A percentile compares a stretch with the other conserved stretches of the same genome.
phyloP scores from a whole-genome alignment of 139 green algal genomes.

The Pseudopediastrum boryanum region DNA sequence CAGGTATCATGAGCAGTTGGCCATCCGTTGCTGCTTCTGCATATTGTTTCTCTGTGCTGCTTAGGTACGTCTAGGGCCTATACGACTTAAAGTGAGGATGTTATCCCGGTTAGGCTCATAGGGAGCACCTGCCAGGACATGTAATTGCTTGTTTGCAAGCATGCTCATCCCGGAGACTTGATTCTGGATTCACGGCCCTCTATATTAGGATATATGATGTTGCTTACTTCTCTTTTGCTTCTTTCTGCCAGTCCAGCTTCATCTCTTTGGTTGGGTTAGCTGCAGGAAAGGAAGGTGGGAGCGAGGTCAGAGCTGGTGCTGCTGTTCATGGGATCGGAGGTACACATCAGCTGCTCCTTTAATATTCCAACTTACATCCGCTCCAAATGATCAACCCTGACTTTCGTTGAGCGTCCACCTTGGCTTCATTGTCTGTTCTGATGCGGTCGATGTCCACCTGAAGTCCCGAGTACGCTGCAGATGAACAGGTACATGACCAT shows the following conservation, averaged over 20 bases:
- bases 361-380: slow-evolving; percentile 58
- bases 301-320: background rate
- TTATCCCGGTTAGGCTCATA: too few relatives aligned
- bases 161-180: too few relatives aligned
- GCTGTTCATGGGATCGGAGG: background rate
- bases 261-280: slow-evolving; percentile 74
- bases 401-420: slow-evolving; percentile 71
- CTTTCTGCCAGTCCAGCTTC: slow-evolving; percentile 61
- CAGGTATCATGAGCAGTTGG: too few relatives aligned
- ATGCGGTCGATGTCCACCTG: slow-evolving; percentile 83
- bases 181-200: too few relatives aligned
- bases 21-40: too few relatives aligned
- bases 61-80: too few relatives aligned
- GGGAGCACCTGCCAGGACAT: too few relatives aligned
- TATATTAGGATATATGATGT: background rate
- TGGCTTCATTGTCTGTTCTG: slow-evolving; percentile 73
- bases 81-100: too few relatives aligned
- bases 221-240: slow-evolving; percentile 60
- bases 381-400: slow-evolving; percentile 85
- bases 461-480: slow-evolving; percentile 70
- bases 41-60: too few relatives aligned
- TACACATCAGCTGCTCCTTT: background rate
- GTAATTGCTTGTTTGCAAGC: too few relatives aligned
- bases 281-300: slow-evolving; percentile 33
- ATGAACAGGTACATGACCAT: background rate